Conservation (phyloP, 139 green algal genomes). For the Closterium sp. region DNA sequence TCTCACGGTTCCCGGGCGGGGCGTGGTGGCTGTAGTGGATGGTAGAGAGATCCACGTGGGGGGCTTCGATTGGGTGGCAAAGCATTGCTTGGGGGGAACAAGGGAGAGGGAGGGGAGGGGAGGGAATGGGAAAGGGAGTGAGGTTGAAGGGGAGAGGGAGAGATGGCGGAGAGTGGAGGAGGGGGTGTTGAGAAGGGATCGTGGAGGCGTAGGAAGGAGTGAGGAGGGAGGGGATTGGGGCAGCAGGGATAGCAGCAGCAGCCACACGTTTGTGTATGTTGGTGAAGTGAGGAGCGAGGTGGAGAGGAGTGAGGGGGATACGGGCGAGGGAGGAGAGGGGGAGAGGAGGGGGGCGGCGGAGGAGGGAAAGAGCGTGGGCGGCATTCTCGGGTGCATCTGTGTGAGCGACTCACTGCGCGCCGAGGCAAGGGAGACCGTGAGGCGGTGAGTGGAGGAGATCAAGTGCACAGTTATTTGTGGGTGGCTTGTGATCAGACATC, state of each 20-base stretch:
- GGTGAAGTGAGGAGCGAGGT: constrained; percentile 51
- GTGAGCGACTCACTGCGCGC: no score
- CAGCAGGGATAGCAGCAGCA: not conserved
- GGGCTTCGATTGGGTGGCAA: constrained; percentile 66
- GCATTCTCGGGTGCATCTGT: no score
- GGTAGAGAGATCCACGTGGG: constrained; percentile 65
- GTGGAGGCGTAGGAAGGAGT: no score
- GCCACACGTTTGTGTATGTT: constrained; percentile 63
- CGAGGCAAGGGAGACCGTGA: no score
- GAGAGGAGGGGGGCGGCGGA: constrained; percentile 56
- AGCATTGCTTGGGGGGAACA: constrained; percentile 21
- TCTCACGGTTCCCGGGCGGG: constrained; percentile 65
- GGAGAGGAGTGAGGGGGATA: not conserved
- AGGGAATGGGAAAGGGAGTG: constrained; percentile 32
- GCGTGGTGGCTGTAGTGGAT: constrained; percentile 59
- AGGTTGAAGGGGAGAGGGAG: not conserved
- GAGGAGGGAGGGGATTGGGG: not conserved
- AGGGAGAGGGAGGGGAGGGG: constrained; percentile 21
- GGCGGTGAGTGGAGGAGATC: no score
- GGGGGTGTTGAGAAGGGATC: not conserved
- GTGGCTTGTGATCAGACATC: no score
- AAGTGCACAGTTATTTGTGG: no score
- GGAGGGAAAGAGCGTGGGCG: no score
- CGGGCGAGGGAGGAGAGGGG: not conserved
- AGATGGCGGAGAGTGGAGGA: not conserved